Evolutionary conservation across 2,329 filamentous ascomycete genomes (phyloP).

Genomic region (Fusarium nematophilum): DNA sequence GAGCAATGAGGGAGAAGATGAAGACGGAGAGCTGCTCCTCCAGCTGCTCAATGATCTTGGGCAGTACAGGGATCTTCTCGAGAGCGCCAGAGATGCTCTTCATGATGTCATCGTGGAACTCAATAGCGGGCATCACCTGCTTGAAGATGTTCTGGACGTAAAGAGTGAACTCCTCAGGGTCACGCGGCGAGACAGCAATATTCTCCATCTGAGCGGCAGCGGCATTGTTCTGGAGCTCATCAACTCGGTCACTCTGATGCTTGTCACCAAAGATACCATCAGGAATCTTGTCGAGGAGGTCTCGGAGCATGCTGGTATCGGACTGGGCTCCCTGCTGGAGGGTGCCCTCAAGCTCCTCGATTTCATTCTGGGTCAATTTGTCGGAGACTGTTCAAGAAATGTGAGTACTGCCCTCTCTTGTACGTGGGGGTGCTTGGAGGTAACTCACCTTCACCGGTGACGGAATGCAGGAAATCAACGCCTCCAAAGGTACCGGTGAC

Average conservation of each 20-base stretch:
- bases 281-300: slow-evolving; percentile 85
- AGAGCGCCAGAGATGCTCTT: slow-evolving; percentile 81
- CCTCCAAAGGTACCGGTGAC: slow-evolving; percentile 95
- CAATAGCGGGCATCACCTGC: slow-evolving; percentile 88
- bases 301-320: slow-evolving; percentile 80
- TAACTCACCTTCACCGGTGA: slow-evolving; percentile 72
- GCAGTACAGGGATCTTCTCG: slow-evolving; percentile 86
- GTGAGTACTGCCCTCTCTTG: slow-evolving; percentile 24
- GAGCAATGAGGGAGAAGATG: slow-evolving; percentile 91
- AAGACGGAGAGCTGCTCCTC: slow-evolving; percentile 90
- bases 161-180: slow-evolving; percentile 86
- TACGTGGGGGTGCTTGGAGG: background rate
- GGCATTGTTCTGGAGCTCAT: slow-evolving; percentile 83
- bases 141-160: slow-evolving; percentile 79
- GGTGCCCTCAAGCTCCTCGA: slow-evolving; percentile 88
- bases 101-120: slow-evolving; percentile 92
- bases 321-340: slow-evolving; percentile 72
- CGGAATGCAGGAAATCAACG: slow-evolving; percentile 92
- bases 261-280: slow-evolving; percentile 81
- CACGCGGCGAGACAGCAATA: slow-evolving; percentile 77
- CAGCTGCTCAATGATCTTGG: slow-evolving; percentile 85
- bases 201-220: slow-evolving; percentile 80
- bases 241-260: slow-evolving; percentile 79
- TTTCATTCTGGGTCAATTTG: slow-evolving; percentile 90
- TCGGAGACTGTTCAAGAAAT: slow-evolving; percentile 75